These are phyloP conservation scores for Talaromyces sp. DNA, from an alignment of 2,329 filamentous ascomycete species.

Conservation along the genomic window DNA sequence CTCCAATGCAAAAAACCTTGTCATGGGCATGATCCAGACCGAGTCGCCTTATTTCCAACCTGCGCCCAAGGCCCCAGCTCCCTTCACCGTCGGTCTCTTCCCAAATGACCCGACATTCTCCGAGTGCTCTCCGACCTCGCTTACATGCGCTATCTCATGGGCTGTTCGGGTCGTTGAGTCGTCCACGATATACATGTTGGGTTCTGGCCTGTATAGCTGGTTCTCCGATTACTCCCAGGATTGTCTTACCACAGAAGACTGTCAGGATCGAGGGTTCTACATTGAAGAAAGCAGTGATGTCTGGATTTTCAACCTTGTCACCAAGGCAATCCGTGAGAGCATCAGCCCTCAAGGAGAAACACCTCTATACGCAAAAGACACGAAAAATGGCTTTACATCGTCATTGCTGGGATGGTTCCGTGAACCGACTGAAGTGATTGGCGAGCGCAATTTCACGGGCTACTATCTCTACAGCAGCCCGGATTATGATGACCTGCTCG, in stretches of 20 bases:
- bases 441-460: conserved; percentile 14
- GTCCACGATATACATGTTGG: conserved; percentile 54
- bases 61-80: neutral
- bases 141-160: conserved; percentile 39
- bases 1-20: conserved; percentile 49
- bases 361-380: conserved; percentile 16
- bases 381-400: conserved; percentile 20
- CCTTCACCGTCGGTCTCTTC: neutral
- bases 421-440: conserved; percentile 10
- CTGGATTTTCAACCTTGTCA: conserved; percentile 22
- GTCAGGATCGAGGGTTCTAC: conserved; percentile 38
- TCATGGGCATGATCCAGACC: conserved; percentile 57
- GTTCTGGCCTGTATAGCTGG: conserved; percentile 59
- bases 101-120: conserved; percentile 45
- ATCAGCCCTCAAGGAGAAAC: conserved; percentile 17
- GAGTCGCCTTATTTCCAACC: conserved; percentile 60
- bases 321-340: conserved; percentile 21
- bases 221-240: conserved; percentile 54
- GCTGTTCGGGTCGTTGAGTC: conserved; percentile 58
- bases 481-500: neutral
- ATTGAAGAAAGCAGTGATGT: conserved; percentile 18
- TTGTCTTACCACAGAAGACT: conserved; percentile 46
- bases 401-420: conserved; percentile 22
- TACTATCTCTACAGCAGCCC: conserved; percentile 2
- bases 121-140: conserved; percentile 28